Conservation (phyloP, 306 rosid species). For the Lupinus albus region DNA sequence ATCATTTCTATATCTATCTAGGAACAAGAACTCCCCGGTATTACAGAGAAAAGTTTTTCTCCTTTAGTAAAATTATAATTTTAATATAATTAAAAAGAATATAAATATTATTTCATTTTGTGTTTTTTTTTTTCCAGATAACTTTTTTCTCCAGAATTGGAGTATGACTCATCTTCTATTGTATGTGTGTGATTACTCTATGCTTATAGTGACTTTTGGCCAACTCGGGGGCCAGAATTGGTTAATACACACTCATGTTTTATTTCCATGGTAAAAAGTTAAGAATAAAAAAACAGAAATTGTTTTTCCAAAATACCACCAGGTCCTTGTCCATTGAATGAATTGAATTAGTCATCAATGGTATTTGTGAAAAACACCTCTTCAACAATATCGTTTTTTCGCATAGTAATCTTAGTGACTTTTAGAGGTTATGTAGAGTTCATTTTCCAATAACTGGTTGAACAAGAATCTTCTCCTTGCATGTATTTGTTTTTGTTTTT, state of each 20-base stretch:
- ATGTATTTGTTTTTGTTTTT: too few relatives aligned
- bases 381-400: slow-evolving; percentile 17
- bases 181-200: neutral
- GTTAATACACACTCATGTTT: neutral
- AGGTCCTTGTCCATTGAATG: slow-evolving; percentile 36
- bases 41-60: too few relatives aligned
- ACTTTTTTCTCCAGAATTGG: too few relatives aligned
- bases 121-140: too few relatives aligned
- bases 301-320: neutral
- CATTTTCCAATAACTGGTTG: neutral
- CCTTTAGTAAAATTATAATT: too few relatives aligned
- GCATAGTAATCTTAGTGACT: slow-evolving; percentile 43
- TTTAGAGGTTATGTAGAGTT: slow-evolving; percentile 47
- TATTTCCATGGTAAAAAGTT: neutral
- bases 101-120: too few relatives aligned
- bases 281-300: neutral
- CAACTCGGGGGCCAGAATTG: slow-evolving; percentile 25
- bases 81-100: too few relatives aligned
- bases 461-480: too few relatives aligned
- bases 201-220: slow-evolving; percentile 29
- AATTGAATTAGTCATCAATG: slow-evolving; percentile 28
- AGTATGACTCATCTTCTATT: too few relatives aligned
- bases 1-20: too few relatives aligned
- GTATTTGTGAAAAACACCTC: slow-evolving; percentile 8
- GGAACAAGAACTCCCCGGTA: too few relatives aligned